Base-by-base conservation (phyloP, 2,329 filamentous ascomycete species). In the Cladophialophora yegresii region DNA sequence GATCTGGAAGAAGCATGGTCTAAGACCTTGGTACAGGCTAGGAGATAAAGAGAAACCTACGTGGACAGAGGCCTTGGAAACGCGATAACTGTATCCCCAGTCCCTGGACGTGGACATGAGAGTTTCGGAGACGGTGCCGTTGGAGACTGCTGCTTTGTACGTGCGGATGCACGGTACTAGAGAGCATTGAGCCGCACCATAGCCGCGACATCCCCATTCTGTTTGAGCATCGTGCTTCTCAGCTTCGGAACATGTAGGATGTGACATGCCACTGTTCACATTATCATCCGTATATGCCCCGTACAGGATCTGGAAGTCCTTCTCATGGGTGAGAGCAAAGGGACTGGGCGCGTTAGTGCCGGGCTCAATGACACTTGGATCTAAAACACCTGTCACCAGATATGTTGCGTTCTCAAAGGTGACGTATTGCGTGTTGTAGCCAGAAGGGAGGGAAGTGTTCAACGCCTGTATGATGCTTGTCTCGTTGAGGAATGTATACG, bases 81-180 rank as follows among this genome's bases (percentile, higher is more conserved):
- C 47, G 22, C 47, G 47, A 28, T 51, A 51, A 51, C 47, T 58
- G 30, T 43, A 58, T 45, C 43, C 36, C 56, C 43, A 45, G n/a
- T 45, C 9, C 23, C 56, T 28, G 12, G 40, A 58, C 12, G n/a
- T 28, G 32, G n/a, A 49, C 9, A 56, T 22, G n/a, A 56, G 26
- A 10, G 30, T 56, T 33, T 56, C 54, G 54, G 26, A 16, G 23
- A 56, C n/a, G 32, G 33, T 26, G 20, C 54, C 54, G 33, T 56
- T 56, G 23, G 30, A 36, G n/a, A 56, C 54, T 22, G 32, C 23
- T n/a, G 30, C 54, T 8, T 20, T 56, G 33, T 56, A 56, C 7
- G 54, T 56, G 23, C 33, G 30, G 22, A 56, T 16, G 23, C 54
- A 56, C 9, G 54, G 54, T 22, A 56, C 32, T 13, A 56, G 22